Conservation (phyloP, 2,329 filamentous ascomycete species). For the Ampelomyces quisqualis region DNA sequence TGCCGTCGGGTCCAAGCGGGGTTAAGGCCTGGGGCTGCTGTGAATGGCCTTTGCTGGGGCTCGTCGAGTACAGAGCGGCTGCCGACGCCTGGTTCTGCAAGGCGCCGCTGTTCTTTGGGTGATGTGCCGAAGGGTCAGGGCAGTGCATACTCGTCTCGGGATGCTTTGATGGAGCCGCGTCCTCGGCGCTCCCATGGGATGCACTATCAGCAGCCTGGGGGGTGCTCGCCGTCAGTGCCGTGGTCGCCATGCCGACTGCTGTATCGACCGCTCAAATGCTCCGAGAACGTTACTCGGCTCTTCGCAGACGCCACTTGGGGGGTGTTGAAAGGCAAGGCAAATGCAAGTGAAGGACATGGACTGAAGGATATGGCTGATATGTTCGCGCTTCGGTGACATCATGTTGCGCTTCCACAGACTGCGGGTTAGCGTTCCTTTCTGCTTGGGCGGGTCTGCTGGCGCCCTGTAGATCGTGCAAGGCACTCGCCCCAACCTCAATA, state of each 20-base stretch:
- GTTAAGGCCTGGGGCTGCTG: slow-evolving; percentile 23
- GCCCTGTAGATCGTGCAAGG: slow-evolving; percentile 6
- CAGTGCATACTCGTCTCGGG: slow-evolving; percentile 29
- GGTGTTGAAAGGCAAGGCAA: no score
- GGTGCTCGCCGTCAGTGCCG: slow-evolving; percentile 20
- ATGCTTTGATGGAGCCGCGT: slow-evolving; percentile 22
- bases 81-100: slow-evolving; percentile 58
- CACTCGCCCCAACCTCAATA: background rate
- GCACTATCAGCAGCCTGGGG: slow-evolving; percentile 24
- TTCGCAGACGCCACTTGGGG: no score
- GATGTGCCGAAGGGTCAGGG: slow-evolving; percentile 50
- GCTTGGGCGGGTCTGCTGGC: background rate
- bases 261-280: background rate
- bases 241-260: slow-evolving; percentile 28
- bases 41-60: slow-evolving; percentile 25
- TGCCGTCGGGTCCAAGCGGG: slow-evolving; percentile 55
- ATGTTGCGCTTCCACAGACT: background rate
- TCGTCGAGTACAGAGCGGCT: slow-evolving; percentile 57
- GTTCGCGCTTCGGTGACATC: no score
- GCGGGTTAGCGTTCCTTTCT: background rate
- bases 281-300: no score
- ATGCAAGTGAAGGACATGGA: no score
- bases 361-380: background rate
- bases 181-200: slow-evolving; percentile 22
- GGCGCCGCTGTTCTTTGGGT: slow-evolving; percentile 35